Evolutionary conservation across 352 stramenopile species (phyloP), one percentile per base, ranked within the genome.

Genomic region (Phytophthora fragariaefolia): DNA sequence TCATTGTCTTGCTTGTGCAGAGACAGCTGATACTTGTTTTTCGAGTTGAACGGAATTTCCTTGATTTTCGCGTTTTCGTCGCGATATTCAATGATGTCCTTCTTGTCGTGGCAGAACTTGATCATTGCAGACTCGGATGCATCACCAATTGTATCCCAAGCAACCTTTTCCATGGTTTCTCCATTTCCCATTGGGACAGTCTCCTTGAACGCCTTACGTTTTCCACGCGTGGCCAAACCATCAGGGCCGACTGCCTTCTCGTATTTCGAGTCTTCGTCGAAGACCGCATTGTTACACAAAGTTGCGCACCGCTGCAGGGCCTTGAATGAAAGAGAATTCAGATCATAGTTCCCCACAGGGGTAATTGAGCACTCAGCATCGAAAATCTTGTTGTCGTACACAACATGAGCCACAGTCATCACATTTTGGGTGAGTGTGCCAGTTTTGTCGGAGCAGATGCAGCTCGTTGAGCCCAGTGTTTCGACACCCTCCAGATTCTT

Each of bases 401-500:
- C 91, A 45, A 86, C 36, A 27, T 96, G 80, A 0, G 92, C 89
- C 17, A 98, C 92, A 12, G 93, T 98, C 95, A 98, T 98, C 63
- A 97, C 84, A 67, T 98, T 98, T 48, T 95, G 79, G 18, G 95
- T 98, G 15, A 98, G 77, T 50, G 95, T 98, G 17, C 94, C 94
- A 1, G 94, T 98, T 79, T 98, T 98, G 71, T 99, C 96, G n/a
- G 90, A 79, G 59, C 67, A 76, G 66, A 99, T 98, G 64, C 84
- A 95, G 20, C 82, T 96, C 3, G 91, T 98, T 4, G 88, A 97
- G 7, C 93, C 94, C 6, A 98, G 74, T 9, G 92, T 98, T 75
- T 98, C 92, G 13, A 98, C 90, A 49, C 85, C 87, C 63, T 98
- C 86, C 26, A 98, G 76, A 60, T 97, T 97, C 80, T 98, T 98